Evolutionary conservation across 257 asterid species (phyloP), one percentile per base, ranked within the genome.

Genomic region (Mitragyna speciosa): DNA sequence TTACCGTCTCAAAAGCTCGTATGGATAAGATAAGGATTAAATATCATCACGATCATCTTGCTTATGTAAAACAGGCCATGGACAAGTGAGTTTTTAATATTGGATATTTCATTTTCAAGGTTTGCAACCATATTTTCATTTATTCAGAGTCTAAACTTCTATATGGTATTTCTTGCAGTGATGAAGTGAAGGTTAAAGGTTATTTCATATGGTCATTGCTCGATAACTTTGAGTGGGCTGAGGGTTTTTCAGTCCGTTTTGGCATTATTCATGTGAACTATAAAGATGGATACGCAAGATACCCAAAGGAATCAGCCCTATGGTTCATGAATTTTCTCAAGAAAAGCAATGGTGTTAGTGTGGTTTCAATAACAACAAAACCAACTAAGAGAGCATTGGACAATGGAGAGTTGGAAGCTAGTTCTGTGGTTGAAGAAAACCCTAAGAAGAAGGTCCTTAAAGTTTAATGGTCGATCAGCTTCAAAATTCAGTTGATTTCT

Each of bases 291-390:
- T 56, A n/a, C 15, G 41, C 72, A 54, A 78, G 76, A 64, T 78
- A 70, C 24, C 82, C 82, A 3, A 78, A 78, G 11, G 17, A 26
- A 78, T 78, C n/a, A n/a, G n/a, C n/a, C n/a, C n/a, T n/a, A n/a
- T n/a, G n/a, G n/a, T n/a, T n/a, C n/a, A n/a, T n/a, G 82, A 78
- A 78, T 20, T 78, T 78, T 26, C 82, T 78, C 82, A 56, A 41
- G 28, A 56, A 41, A n/a, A 64, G 3, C 28, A 48, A 56, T 1
- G 17, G 7, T 59, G 56, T 17, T 66, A 5, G 8, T 1, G 79
- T 24, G 2, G 52, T 36, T 51, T 28, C 47, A 10, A 5, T 0
- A 12, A 17, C 51, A 39, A 22, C 56, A n/a, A 66, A 49, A 19
- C 24, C 73, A 12, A 22, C 70, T 59, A 77, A 77, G 75, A 77